Base-by-base conservation (phyloP, 2,329 filamentous ascomycete species). In the Sclerotinia glacialis region DNA sequence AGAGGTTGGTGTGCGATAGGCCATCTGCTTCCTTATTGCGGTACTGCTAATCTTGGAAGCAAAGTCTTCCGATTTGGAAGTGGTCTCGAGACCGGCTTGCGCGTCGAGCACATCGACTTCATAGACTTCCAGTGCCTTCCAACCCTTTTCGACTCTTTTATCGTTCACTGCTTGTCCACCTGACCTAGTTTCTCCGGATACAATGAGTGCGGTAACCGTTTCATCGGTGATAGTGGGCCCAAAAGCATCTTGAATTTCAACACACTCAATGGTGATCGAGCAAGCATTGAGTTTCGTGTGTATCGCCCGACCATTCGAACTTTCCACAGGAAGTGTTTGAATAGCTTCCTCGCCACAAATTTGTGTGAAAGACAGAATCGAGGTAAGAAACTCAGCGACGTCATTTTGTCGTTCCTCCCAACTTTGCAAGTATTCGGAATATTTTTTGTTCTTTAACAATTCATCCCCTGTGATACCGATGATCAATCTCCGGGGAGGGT, bases 21-120 rank as follows among this genome's bases (percentile, higher is more conserved):
- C 71, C 69, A 71, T 78, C 52, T 82, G 81, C 69, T 83, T 83
- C 71, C 89, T 82, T 72, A 97, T 96, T 67, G 90, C 90, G 0
- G 93, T 96, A 78, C 93, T 97, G 81, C 93, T 96, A 72, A 97
- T 91, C 80, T 97, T 98, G 69, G 85, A 84, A 34, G 88, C 86
- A 78, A 96, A 97, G 70, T 85, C 83, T 66, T 87, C 84, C 16
- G 76, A 80, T 70, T 78, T 79, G n/a, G 72, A 77, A 55, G 58
- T 74, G 52, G 72, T 73, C 2, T 80, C 79, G n/a, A 80, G 78
- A 53, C 82, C 80, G 63, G 86, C 85, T 49, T 84, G 82, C 3
- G 87, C 84, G 77, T 94, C 90, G 21, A 99, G 83, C 18, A 98
- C 92, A 73, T 95, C 91, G 37, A 98, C 92, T 76, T 96, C 93